A percentile compares a stretch with the other conserved stretches of the same genome.
Conservation (phyloP, 129 eudicot genomes). For the Cynara cardunculus region DNA sequence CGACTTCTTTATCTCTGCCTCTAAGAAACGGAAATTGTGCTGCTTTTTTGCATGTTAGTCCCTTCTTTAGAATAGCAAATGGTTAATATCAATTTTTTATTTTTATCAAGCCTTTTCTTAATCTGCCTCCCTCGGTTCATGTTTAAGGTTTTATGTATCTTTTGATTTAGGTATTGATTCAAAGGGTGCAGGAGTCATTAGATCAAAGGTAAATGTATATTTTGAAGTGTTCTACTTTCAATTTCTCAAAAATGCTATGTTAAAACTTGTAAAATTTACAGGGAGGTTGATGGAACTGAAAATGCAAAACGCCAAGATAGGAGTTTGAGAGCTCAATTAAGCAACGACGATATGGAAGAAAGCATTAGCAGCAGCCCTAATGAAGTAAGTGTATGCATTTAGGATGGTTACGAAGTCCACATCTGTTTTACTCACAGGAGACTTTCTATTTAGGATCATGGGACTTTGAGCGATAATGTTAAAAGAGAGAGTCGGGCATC, state of each 20-base stretch:
- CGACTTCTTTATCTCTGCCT: constrained; percentile 62
- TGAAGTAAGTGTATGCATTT: constrained; percentile 48
- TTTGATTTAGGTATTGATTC: constrained; percentile 67
- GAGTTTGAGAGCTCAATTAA: constrained; percentile 67
- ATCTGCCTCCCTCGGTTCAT: neutral
- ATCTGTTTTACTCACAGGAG: neutral
- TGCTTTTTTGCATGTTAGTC: constrained; percentile 77
- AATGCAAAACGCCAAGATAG: constrained; percentile 35
- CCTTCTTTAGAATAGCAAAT: neutral
- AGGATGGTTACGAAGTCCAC: neutral
- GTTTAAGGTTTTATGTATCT: constrained; percentile 15
- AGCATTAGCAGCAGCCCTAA: constrained; percentile 26
- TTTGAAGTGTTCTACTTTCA: neutral
- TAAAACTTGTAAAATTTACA: constrained; percentile 18
- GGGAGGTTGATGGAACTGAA: constrained; percentile 56
- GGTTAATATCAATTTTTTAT: neutral
- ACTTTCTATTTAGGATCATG: constrained; percentile 39
- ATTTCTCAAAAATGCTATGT: neutral
- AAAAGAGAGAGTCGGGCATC: constrained; percentile 43
- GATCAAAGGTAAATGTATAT: constrained; percentile 56
- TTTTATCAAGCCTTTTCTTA: neutral
- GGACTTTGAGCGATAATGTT: constrained; percentile 31
- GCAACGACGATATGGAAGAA: constrained; percentile 48
- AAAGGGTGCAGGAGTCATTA: constrained; percentile 57
- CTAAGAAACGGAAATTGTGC: constrained; percentile 56